Conservation (phyloP, 2,329 filamentous ascomycete species). For the Talaromyces sp. region DNA sequence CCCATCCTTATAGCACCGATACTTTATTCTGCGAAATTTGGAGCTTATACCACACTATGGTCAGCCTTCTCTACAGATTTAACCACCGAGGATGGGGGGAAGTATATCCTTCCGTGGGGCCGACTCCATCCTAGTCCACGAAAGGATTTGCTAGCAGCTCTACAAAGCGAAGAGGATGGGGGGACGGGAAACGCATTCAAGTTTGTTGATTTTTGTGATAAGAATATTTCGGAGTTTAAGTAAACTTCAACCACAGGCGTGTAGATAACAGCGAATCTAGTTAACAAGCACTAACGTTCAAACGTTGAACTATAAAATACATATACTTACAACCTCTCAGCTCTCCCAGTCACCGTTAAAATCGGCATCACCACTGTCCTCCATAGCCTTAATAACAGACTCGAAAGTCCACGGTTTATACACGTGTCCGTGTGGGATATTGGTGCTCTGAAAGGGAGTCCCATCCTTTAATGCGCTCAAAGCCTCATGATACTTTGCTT, state of each 20-base stretch:
- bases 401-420: constrained; percentile 27
- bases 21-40: constrained; percentile 14
- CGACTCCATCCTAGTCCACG: constrained; percentile 17
- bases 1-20: constrained; percentile 11
- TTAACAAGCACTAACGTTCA: background rate
- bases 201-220: constrained; percentile 15
- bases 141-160: constrained; percentile 16
- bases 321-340: background rate
- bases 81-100: constrained; percentile 15
- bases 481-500: constrained; percentile 23
- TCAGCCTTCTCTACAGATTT: constrained; percentile 16
- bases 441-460: constrained; percentile 26
- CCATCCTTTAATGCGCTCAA: constrained; percentile 19
- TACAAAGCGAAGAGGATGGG: constrained; percentile 17
- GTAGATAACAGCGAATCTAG: background rate
- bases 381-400: constrained; percentile 6
- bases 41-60: constrained; percentile 22
- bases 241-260: background rate
- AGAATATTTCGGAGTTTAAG: background rate
- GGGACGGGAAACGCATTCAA: constrained; percentile 16
- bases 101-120: constrained; percentile 21
- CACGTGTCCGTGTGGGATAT: constrained; percentile 22
- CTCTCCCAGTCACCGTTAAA: constrained; percentile 6
- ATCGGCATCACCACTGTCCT: constrained; percentile 7
- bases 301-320: background rate